These are phyloP conservation scores for Stylosanthes scabra DNA, from an alignment of 331 rosid species.

Conservation along the genomic window DNA sequence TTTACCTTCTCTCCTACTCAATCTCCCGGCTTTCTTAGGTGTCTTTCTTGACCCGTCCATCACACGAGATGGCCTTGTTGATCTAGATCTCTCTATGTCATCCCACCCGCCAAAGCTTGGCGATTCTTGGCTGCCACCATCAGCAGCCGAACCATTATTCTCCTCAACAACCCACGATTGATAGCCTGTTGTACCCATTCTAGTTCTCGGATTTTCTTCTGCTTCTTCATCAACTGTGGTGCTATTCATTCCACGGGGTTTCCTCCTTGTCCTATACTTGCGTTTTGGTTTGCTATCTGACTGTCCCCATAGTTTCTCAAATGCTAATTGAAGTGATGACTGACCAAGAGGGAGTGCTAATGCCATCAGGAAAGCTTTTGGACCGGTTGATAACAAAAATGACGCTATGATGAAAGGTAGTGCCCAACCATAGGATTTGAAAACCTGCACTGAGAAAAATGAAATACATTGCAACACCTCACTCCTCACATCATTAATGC, in stretches of 20 bases:
- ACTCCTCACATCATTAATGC: neutral
- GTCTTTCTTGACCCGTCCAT: slow-evolving; percentile 42
- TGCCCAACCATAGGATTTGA: slow-evolving; percentile 88
- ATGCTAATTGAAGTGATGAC: slow-evolving; percentile 72
- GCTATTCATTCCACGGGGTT: slow-evolving; percentile 39
- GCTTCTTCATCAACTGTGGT: slow-evolving; percentile 46
- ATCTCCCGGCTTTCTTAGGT: slow-evolving; percentile 54
- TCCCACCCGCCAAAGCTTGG: slow-evolving; percentile 89
- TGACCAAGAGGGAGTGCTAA: slow-evolving; percentile 86
- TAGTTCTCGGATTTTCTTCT: slow-evolving; percentile 47
- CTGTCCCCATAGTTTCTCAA: slow-evolving; percentile 76
- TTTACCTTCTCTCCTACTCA: slow-evolving; percentile 72
- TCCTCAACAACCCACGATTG: slow-evolving; percentile 78
- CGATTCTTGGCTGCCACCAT: slow-evolving; percentile 39
- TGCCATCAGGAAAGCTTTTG: slow-evolving; percentile 96
- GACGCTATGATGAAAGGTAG: slow-evolving; percentile 69
- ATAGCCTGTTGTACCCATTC: slow-evolving; percentile 51
- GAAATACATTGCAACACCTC: slow-evolving; percentile 33
- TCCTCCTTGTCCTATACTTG: slow-evolving; percentile 61
- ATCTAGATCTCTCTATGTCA: slow-evolving; percentile 69
- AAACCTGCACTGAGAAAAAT: slow-evolving; percentile 64
- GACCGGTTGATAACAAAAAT: slow-evolving; percentile 64
- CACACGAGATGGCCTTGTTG: slow-evolving; percentile 43
- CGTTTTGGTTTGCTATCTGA: slow-evolving; percentile 58
- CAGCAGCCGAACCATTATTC: slow-evolving; percentile 51